These are phyloP conservation scores for Bruguiera hainesii DNA, from an alignment of 441 rosid genomes.

Conservation along the genomic window DNA sequence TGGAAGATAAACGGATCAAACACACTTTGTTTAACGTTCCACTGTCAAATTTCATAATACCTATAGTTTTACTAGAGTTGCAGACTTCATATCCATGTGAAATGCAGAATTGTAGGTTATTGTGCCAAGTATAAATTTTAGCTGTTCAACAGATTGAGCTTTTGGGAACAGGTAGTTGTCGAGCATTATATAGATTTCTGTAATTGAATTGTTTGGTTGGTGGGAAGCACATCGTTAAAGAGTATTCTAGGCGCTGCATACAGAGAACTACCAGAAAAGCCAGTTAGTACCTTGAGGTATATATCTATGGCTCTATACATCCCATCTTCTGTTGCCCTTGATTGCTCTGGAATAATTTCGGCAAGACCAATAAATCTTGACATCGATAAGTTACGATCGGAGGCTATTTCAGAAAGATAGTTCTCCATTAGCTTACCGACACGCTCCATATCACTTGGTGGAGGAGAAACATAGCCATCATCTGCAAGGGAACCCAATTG, in stretches of 20 bases:
- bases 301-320: conserved; percentile 85
- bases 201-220: background rate
- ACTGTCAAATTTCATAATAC: background rate
- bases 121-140: too few species aligned
- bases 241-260: background rate
- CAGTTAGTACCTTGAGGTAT: conserved; percentile 66
- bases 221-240: background rate
- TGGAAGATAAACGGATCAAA: background rate
- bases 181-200: too few species aligned
- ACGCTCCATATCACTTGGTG: conserved; percentile 45
- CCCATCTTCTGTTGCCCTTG: conserved; percentile 88
- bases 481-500: conserved; percentile 41
- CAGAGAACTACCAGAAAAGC: background rate
- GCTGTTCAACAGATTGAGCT: too few species aligned
- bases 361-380: conserved; percentile 68
- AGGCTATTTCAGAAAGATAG: conserved; percentile 91
- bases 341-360: conserved; percentile 68
- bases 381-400: conserved; percentile 75
- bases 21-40: background rate
- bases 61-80: background rate
- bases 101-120: too few species aligned
- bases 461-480: conserved; percentile 52
- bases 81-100: too few species aligned
- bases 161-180: too few species aligned
- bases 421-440: conserved; percentile 73